A percentile compares a stretch with the other conserved stretches of the same genome.
phyloP scores from a whole-genome alignment of 805 yeast genomes.

The Wickerhamomyces mucosus region DNA sequence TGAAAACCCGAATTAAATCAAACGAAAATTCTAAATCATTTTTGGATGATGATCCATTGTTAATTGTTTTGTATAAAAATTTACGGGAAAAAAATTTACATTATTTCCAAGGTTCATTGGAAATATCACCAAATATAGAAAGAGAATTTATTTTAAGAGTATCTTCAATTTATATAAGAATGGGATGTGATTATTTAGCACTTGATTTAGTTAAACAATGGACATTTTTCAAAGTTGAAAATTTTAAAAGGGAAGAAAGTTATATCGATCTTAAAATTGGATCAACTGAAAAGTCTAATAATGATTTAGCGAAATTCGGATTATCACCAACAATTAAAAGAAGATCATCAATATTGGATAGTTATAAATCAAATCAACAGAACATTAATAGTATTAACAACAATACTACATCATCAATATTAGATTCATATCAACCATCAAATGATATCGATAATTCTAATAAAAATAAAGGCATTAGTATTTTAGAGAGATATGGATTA shows the following conservation, averaged over 20 bases:
- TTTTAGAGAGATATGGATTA: slow-evolving; percentile 21
- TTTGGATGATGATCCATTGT: slow-evolving; percentile 73
- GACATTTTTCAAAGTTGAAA: slow-evolving; percentile 38
- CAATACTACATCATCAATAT: slow-evolving; percentile 1
- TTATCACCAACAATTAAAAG: slow-evolving; percentile 17
- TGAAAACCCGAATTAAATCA: slow-evolving; percentile 13
- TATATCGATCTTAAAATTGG: slow-evolving; percentile 4
- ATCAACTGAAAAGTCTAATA: slow-evolving; percentile 4
- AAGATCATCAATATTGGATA: slow-evolving; percentile 6
- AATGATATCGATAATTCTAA: slow-evolving; percentile 1
- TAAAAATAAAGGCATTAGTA: slow-evolving; percentile 10
- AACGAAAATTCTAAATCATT: slow-evolving; percentile 30
- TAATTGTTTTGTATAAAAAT: slow-evolving; percentile 53
- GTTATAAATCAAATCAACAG: slow-evolving; percentile 7
- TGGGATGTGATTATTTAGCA: slow-evolving; percentile 87
- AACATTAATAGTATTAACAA: neutral
- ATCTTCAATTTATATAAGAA: slow-evolving; percentile 59
- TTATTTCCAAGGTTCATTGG: slow-evolving; percentile 39
- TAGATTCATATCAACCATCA: slow-evolving; percentile 1
- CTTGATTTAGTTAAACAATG: slow-evolving; percentile 55
- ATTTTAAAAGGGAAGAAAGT: slow-evolving; percentile 10
- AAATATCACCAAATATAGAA: slow-evolving; percentile 38
- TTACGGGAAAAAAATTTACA: slow-evolving; percentile 44
- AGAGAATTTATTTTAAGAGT: slow-evolving; percentile 53
- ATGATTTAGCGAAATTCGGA: slow-evolving; percentile 17